Conservation (phyloP, 208 protist genomes). For the Crithidia expoeki region DNA sequence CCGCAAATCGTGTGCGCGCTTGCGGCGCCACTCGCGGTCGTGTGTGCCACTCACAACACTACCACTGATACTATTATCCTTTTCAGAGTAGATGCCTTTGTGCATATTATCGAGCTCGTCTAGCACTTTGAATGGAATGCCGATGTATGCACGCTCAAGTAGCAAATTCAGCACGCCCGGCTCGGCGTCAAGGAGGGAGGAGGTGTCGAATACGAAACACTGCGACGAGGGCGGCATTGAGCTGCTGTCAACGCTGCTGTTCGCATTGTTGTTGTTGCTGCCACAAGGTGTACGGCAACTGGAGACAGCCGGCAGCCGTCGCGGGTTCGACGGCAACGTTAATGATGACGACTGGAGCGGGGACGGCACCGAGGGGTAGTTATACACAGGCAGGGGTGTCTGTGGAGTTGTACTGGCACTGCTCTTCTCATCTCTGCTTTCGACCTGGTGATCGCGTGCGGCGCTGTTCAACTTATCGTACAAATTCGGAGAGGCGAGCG, state of each 20-base stretch:
- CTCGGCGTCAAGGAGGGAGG: conserved; percentile 57
- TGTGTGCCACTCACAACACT: neutral
- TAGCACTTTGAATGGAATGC: conserved; percentile 75
- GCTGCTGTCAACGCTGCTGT: neutral
- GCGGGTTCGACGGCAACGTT: neutral
- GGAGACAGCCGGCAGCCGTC: conserved; percentile 1
- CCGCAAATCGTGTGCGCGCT: conserved; percentile 47
- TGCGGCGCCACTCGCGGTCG: conserved; percentile 38
- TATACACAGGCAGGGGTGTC: no score
- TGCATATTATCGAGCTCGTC: conserved; percentile 79
- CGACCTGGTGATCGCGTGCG: neutral
- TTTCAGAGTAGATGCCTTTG: conserved; percentile 23
- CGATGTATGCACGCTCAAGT: conserved; percentile 55
- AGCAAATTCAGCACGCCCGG: conserved; percentile 51
- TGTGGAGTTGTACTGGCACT: no score
- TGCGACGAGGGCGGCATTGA: neutral
- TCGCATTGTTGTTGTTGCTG: no score
- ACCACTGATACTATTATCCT: conserved; percentile 14
- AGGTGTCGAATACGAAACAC: conserved; percentile 83
- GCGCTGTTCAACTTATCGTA: conserved; percentile 9
- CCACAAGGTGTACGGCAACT: neutral
- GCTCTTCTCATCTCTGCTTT: neutral
- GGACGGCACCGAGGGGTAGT: no score
- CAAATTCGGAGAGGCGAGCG: conserved; percentile 22
- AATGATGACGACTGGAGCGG: neutral